Evolutionary conservation across 768 basidiomycete genomes (phyloP).

Genomic region (Termitomyces sp.): DNA sequence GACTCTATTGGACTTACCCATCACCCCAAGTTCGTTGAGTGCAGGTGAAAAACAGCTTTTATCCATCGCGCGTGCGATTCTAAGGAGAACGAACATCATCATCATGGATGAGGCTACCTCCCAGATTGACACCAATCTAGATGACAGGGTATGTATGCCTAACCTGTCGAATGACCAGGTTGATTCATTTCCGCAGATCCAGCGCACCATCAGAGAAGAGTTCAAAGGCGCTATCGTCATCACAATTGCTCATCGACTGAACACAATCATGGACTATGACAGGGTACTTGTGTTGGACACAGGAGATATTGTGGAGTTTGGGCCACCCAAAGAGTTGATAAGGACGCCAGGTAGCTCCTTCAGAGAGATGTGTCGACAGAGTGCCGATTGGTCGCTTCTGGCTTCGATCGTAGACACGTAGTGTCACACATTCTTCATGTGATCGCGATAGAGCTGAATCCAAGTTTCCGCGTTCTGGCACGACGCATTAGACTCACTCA

Average conservation of each 20-base stretch:
- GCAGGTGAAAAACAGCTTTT: conserved; percentile 78
- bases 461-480: background rate
- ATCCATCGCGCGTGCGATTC: conserved; percentile 62
- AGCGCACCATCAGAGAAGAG: conserved; percentile 68
- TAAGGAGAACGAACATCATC: conserved; percentile 59
- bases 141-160: conserved; percentile 46
- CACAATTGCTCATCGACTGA: conserved; percentile 78
- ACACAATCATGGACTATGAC: conserved; percentile 74
- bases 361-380: conserved; percentile 61
- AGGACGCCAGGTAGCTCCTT: conserved; percentile 51
- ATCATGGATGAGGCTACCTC: conserved; percentile 80
- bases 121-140: conserved; percentile 64
- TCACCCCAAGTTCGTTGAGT: conserved; percentile 61
- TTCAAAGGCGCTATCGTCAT: conserved; percentile 68
- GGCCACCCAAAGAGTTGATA: conserved; percentile 54
- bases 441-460: conserved; percentile 4
- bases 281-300: conserved; percentile 67
- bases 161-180: background rate
- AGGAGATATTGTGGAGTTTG: conserved; percentile 74
- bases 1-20: conserved; percentile 49
- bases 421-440: conserved; percentile 8
- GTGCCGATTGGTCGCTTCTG: conserved; percentile 46
- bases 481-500: background rate
- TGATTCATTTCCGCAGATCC: conserved; percentile 39
- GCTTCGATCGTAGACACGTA: conserved; percentile 16